Conservation (phyloP, 1,139 yeast genomes). For the Geotrichum australiense region DNA sequence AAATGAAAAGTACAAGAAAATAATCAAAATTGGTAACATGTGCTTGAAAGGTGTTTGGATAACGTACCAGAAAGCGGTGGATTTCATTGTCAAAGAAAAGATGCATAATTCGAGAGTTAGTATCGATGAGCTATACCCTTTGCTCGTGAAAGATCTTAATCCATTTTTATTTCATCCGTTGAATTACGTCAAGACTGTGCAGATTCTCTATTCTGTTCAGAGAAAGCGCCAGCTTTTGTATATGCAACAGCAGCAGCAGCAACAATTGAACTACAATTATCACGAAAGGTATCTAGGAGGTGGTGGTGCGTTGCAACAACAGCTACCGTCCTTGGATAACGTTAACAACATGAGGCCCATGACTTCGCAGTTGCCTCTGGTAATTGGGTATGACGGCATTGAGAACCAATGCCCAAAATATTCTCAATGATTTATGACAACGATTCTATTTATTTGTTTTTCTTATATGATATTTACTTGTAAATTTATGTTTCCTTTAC, state of each 20-base stretch:
- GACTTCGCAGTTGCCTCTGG: no score
- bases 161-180: slow-evolving; percentile 27
- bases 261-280: no score
- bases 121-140: slow-evolving; percentile 76
- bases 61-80: slow-evolving; percentile 86
- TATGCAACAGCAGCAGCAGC: slow-evolving; percentile 14
- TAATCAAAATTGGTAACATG: slow-evolving; percentile 94
- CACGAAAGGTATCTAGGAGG: no score
- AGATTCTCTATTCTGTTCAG: slow-evolving; percentile 35
- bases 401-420: no score
- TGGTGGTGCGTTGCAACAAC: no score
- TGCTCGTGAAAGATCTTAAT: slow-evolving; percentile 67
- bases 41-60: slow-evolving; percentile 97
- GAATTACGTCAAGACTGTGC: slow-evolving; percentile 34
- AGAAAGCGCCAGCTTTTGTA: slow-evolving; percentile 28
- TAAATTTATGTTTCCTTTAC: no score
- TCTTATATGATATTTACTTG: no score
- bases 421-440: no score
- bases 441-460: no score
- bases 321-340: neutral
- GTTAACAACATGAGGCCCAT: neutral
- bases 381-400: no score
- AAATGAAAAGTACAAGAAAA: slow-evolving; percentile 81
- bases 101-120: slow-evolving; percentile 40
- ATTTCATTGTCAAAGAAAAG: slow-evolving; percentile 76